These are phyloP conservation scores for Berkeleyomyces basicola DNA, from an alignment of 2,329 filamentous ascomycete genomes.

Conservation along the genomic window DNA sequence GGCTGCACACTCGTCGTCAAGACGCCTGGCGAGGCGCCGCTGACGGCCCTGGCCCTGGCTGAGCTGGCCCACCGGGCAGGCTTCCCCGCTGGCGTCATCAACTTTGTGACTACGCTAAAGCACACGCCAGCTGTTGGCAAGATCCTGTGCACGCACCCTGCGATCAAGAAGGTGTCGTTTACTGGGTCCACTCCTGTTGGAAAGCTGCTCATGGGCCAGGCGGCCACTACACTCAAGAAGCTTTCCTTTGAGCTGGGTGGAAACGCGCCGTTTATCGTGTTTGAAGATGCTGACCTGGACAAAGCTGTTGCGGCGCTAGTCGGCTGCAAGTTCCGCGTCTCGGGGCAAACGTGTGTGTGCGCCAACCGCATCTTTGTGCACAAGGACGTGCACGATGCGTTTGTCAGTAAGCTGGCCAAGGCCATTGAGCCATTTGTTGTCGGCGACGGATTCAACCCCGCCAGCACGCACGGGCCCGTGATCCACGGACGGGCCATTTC, in stretches of 20 bases:
- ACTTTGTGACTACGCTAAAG: constrained; percentile 59
- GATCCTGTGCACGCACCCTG: constrained; percentile 23
- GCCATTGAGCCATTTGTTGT: constrained; percentile 42
- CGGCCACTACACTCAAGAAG: constrained; percentile 53
- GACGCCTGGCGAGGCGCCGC: constrained; percentile 75
- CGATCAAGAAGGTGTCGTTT: constrained; percentile 54
- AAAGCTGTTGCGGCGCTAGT: constrained; percentile 49
- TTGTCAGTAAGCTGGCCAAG: constrained; percentile 31
- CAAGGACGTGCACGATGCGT: constrained; percentile 40
- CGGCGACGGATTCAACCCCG: constrained; percentile 36
- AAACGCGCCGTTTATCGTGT: constrained; percentile 62
- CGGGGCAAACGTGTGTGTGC: constrained; percentile 56
- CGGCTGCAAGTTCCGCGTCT: constrained; percentile 53
- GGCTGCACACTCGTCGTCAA: constrained; percentile 72
- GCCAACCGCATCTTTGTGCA: constrained; percentile 46
- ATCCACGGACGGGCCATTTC: constrained; percentile 48
- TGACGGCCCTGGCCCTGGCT: constrained; percentile 68
- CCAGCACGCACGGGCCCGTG: constrained; percentile 42
- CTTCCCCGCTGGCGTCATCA: constrained; percentile 73
- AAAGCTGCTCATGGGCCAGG: constrained; percentile 48
- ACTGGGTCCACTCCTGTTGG: constrained; percentile 41
- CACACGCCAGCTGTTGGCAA: constrained; percentile 67
- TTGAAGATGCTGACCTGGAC: constrained; percentile 56
- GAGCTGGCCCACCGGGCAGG: constrained; percentile 73
- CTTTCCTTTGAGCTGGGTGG: constrained; percentile 58